Conservation (phyloP, 257 asterid species). For the Primulina eburnea region DNA sequence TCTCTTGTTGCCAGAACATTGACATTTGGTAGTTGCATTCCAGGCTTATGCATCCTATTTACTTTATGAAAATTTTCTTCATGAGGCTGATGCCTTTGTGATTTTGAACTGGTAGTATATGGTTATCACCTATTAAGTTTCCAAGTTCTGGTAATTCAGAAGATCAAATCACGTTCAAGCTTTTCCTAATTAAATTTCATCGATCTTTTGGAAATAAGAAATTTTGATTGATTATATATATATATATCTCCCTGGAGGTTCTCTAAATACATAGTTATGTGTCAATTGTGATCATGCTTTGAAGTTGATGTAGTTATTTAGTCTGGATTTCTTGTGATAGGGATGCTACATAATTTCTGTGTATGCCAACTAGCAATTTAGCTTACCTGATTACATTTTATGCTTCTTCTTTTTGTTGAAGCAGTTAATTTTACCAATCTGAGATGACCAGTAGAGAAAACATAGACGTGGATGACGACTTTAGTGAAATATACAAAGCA, state of each 20-base stretch:
- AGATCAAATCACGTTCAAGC: not conserved
- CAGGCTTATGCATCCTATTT: not conserved
- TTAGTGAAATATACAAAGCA: slow-evolving; percentile 85
- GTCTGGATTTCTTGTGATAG: not conserved
- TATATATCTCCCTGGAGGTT: not conserved
- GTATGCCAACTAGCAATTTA: slow-evolving; percentile 7
- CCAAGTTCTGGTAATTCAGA: not conserved
- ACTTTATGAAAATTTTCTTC: not conserved
- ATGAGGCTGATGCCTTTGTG: not conserved
- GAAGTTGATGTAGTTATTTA: not conserved
- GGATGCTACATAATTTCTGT: not conserved
- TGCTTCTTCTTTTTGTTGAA: not conserved
- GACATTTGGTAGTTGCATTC: not conserved
- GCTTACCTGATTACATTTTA: not conserved
- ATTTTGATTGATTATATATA: not conserved
- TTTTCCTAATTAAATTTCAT: too few relatives aligned
- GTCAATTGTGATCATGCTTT: not conserved
- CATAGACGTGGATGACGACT: slow-evolving; percentile 75
- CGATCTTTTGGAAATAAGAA: not conserved
- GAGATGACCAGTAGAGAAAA: slow-evolving; percentile 74
- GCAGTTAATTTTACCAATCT: slow-evolving; percentile 28
- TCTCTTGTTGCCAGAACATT: not conserved
- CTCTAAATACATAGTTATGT: not conserved
- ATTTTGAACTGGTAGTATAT: not conserved
- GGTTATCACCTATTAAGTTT: not conserved